Percentiles rank a stretch among this genome's conserved stretches.
Evolutionary conservation across 768 basidiomycete genomes (phyloP).

Genomic region (Pleurotus sapidus): DNA sequence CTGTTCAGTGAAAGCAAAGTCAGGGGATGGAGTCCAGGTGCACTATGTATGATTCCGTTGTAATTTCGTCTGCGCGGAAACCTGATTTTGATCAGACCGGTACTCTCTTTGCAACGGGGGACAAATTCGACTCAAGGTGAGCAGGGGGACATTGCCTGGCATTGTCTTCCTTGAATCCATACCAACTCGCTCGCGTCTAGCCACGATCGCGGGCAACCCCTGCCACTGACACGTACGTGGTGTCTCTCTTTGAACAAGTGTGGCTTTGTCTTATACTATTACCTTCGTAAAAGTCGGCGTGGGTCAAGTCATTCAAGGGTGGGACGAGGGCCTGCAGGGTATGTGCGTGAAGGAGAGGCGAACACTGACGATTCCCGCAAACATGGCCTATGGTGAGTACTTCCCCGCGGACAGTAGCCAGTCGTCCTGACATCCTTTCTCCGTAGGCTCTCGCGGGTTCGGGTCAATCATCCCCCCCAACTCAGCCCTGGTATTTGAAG

Average conservation of each 20-base stretch:
- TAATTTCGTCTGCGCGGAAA: neutral
- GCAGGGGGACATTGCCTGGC: slow-evolving; percentile 11
- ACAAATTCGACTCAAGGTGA: slow-evolving; percentile 89
- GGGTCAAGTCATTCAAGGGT: slow-evolving; percentile 82
- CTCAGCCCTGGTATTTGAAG: slow-evolving; percentile 82
- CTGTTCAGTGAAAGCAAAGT: slow-evolving; percentile 52
- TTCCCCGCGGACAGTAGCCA: neutral
- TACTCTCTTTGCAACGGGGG: slow-evolving; percentile 68
- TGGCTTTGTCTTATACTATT: neutral
- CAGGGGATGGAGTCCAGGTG: slow-evolving; percentile 65
- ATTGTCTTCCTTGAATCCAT: too few species aligned
- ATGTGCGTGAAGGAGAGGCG: slow-evolving; percentile 92
- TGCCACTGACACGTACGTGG: slow-evolving; percentile 72
- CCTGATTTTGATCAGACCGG: slow-evolving; percentile 55
- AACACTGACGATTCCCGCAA: slow-evolving; percentile 79
- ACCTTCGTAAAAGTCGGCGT: slow-evolving; percentile 52
- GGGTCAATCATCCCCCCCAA: slow-evolving; percentile 76
- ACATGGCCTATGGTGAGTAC: slow-evolving; percentile 77
- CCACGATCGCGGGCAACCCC: slow-evolving; percentile 68
- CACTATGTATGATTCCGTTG: slow-evolving; percentile 60
- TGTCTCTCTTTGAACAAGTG: neutral
- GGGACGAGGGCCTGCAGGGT: slow-evolving; percentile 79
- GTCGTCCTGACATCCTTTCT: neutral
- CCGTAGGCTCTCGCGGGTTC: slow-evolving; percentile 68
- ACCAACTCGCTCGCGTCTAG: slow-evolving; percentile 28